Conservation (phyloP, 441 rosid species). For the Euphorbia schlechtendalii region DNA sequence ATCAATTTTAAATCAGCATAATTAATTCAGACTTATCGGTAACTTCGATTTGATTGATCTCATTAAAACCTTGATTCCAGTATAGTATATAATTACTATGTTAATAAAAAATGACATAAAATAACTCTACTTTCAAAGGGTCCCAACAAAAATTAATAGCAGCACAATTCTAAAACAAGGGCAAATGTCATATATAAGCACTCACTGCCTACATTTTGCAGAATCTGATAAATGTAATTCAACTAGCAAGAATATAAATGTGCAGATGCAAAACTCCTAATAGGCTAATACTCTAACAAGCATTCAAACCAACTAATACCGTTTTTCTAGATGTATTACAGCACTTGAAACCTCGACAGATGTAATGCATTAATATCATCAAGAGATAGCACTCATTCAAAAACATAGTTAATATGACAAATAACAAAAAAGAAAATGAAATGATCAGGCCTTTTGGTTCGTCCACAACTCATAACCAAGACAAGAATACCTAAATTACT, state of each 20-base stretch:
- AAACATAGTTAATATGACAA: constrained; percentile 20
- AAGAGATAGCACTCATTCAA: constrained; percentile 10
- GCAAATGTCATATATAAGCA: background rate
- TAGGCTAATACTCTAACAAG: background rate
- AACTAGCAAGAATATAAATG: background rate
- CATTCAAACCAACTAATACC: background rate
- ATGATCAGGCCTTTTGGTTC: constrained; percentile 11
- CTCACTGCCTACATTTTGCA: background rate
- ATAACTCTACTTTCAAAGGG: too few species aligned
- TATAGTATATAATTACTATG: too few species aligned
- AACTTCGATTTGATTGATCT: too few species aligned
- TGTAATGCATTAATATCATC: constrained; percentile 16
- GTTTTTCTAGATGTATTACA: background rate
- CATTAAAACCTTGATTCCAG: too few species aligned
- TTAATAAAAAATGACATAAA: too few species aligned
- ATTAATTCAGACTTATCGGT: too few species aligned
- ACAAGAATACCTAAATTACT: constrained; percentile 33
- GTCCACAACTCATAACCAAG: constrained; percentile 31
- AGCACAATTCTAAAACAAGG: too few species aligned
- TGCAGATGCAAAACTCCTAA: background rate
- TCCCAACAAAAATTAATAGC: too few species aligned
- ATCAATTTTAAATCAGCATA: too few species aligned
- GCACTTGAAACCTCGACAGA: constrained; percentile 1
- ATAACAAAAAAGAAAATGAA: background rate
- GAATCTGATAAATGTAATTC: background rate